Conservation (phyloP, 2,329 filamentous ascomycete species). For the Microascus cirrosus region DNA sequence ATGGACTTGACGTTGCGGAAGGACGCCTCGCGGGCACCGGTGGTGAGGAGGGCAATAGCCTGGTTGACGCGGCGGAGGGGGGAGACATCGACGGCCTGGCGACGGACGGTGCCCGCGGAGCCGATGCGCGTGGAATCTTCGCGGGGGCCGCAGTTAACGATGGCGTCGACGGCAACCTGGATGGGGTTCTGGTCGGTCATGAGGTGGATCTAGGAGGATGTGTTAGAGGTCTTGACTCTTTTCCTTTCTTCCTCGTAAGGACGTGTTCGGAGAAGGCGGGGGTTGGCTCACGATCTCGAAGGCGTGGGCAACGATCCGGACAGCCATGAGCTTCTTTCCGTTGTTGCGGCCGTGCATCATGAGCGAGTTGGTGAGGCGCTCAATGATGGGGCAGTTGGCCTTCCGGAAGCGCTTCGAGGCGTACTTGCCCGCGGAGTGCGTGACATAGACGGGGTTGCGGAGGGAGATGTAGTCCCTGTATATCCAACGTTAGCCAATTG, state of each 20-base stretch:
- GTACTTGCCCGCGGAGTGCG: conserved; percentile 97
- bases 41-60: conserved; percentile 97
- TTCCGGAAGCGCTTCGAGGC: conserved; percentile 99
- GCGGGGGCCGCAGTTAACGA: conserved; percentile 99
- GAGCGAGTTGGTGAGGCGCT: conserved; percentile 99
- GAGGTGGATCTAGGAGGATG: conserved; percentile 76
- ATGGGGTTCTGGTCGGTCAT: conserved; percentile 99
- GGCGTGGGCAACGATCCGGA: conserved; percentile 95
- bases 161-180: conserved; percentile 98
- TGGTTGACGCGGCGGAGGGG: conserved; percentile 99
- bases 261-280: not conserved
- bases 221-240: conserved; percentile 1
- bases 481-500: conserved; percentile 19
- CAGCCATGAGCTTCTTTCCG: conserved; percentile 99
- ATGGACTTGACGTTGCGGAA: conserved; percentile 99
- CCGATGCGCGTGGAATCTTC: conserved; percentile 99
- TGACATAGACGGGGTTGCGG: conserved; percentile 96
- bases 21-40: conserved; percentile 93
- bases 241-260: not conserved
- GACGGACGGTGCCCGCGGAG: conserved; percentile 97
- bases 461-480: conserved; percentile 98
- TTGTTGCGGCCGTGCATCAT: conserved; percentile 99
- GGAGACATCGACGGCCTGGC: conserved; percentile 99
- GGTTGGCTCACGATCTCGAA: conserved; percentile 89
- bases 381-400: conserved; percentile 99